Base-by-base conservation (phyloP, 1,284 basidiomycete genomes). In the Sparassis latifolia region DNA sequence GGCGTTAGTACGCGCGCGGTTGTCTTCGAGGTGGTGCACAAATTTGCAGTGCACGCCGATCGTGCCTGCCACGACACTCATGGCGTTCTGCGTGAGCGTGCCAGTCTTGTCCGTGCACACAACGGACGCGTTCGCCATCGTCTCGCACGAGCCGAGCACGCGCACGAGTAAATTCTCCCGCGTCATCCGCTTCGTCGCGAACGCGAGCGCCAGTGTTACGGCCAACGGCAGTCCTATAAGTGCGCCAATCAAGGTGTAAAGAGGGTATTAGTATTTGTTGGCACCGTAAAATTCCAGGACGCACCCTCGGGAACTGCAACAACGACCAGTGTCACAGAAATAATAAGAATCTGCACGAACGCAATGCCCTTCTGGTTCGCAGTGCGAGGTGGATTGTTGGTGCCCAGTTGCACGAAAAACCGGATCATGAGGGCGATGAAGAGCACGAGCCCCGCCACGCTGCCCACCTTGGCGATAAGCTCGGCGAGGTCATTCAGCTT, bases 151-250 rank as follows among this genome's bases (percentile, higher is more conserved):
- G 10, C 92, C 90, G 35, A 99, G 81, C 2, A 98, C 88, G 56
- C 96, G 92, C 20, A 99, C 96, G 44, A 99, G 83, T 0, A 99
- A 75, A 54, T 96, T 96, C 68, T 94, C 89, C 64, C 86, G 81
- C 20, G 94, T 92, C 96, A 99, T 99, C 31, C 95, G 85, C 65
- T 92, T 95, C 44, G 96, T 99, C 0, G 96, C 96, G 64, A 98
- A 98, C 0, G 96, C 92, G 29, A 99, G 77, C 0, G 97, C 96
- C 42, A 99, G 81, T 0, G 95, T 98, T 51, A 98, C 94, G 44
- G 97, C 97, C 46, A 99, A 79, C 10, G 96, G 96, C 7, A 99
- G 76, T 68, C 95, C 90, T 88, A 56, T 32, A 47, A 52, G 51
- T 41, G 49, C 2, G 42, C 51, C 29, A 49, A 42, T 1, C 40